Evolutionary conservation across 352 stramenopile species (phyloP).

Genomic region (Phytophthora pistaciae): DNA sequence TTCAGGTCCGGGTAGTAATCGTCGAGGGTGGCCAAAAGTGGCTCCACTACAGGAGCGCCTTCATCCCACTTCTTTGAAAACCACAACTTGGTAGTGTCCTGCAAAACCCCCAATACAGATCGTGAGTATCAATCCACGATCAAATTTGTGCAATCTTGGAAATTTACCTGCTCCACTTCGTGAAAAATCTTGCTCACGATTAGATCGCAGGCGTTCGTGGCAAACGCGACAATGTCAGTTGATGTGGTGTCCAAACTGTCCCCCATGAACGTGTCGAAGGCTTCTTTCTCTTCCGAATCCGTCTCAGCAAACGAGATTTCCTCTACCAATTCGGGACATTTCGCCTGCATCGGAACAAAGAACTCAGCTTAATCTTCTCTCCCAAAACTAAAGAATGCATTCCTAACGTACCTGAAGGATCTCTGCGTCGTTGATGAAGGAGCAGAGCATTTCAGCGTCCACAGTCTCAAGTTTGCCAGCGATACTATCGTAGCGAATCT

Average conservation of each 20-base stretch:
- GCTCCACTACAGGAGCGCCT: constrained; percentile 76
- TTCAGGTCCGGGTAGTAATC: constrained; percentile 82
- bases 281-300: constrained; percentile 77
- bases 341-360: constrained; percentile 47
- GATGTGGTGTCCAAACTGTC: constrained; percentile 80
- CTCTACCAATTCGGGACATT: constrained; percentile 85
- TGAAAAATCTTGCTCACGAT: constrained; percentile 83
- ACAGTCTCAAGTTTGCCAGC: constrained; percentile 49
- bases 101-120: not conserved
- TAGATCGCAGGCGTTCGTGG: constrained; percentile 67
- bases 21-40: constrained; percentile 75
- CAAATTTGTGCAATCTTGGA: not conserved
- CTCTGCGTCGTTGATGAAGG: constrained; percentile 89
- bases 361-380: not conserved
- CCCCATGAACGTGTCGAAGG: constrained; percentile 80
- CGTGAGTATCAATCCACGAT: not conserved
- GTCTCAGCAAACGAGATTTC: constrained; percentile 85
- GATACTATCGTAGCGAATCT: constrained; percentile 69
- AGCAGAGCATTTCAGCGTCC: constrained; percentile 83
- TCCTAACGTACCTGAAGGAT: constrained; percentile 66
- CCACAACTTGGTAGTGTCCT: constrained; percentile 82
- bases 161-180: constrained; percentile 73
- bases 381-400: not conserved
- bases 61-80: constrained; percentile 90
- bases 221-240: constrained; percentile 84